Base-by-base conservation (phyloP, 208 protist species). In the Acanthamoeba culbertsoni region DNA sequence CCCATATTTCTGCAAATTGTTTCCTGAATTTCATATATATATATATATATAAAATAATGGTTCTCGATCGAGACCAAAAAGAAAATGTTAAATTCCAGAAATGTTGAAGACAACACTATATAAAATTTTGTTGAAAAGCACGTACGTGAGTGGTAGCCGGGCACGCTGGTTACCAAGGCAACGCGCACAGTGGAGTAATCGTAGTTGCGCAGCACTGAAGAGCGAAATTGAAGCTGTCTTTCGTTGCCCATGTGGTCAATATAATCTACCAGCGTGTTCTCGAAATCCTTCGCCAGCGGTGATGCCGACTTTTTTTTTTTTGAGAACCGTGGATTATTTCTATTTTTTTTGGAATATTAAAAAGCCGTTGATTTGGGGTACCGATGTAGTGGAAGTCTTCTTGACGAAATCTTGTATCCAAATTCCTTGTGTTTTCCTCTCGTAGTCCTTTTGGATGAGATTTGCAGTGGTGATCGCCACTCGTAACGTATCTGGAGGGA, bases 401-500 rank as follows among this genome's bases (percentile, higher is more conserved):
- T 35, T 31, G 4, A 57, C 55, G 40, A 91, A 91, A n/a, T 91
- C 84, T 20, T 91, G 84, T 20, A 63, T 1, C 84, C 84, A 91
- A 0, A 91, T 51, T 23, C 84, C 84, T 31, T 91, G 84, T 20
- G 84, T 73, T 26, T 91, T 91, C 26, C 84, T 28, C 42, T 63
- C 84, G 57, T 91, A 91, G 84, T 91, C 84, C 20, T 46, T 73
- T 8, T 68, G 26, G 10, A 91, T 63, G 55, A 91, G 84, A n/a
- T 91, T 91, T 33, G 84, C 84, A 2, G 84, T 91, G 42, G 84
- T 91, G 42, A 91, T 91, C 20, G 84, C 84, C 0, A 91, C 84
- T 2, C 84, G 84, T 37, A 91, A 51, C 55, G 31, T 57, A 2
- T 65, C 51, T 57, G 35, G 16, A 33, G 8, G 18, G 8, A 23